Conservation (phyloP, 345 rosid species). For the Bretschneidera sinensis region DNA sequence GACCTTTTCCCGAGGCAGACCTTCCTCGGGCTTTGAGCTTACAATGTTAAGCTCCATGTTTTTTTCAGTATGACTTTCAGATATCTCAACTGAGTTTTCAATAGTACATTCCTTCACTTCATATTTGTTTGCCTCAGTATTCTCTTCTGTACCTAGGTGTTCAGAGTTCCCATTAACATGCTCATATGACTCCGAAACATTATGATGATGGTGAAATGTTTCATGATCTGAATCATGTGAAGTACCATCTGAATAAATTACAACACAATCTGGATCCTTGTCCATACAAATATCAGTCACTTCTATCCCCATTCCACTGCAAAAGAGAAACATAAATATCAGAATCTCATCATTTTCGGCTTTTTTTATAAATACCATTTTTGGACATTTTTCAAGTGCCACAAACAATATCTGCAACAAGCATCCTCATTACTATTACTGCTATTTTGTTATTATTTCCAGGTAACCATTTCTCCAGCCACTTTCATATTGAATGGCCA, state of each 20-base stretch:
- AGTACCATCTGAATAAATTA: slow-evolving; percentile 44
- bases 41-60: slow-evolving; percentile 22
- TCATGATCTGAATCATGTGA: slow-evolving; percentile 39
- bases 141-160: slow-evolving; percentile 43
- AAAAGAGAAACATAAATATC: slow-evolving; percentile 15
- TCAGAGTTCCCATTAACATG: slow-evolving; percentile 41
- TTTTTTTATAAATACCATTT: no score
- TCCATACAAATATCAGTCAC: slow-evolving; percentile 71
- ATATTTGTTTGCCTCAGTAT: slow-evolving; percentile 55
- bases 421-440: background rate
- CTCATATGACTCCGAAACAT: slow-evolving; percentile 38
- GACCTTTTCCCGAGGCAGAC: slow-evolving; percentile 22
- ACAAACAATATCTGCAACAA: slow-evolving; percentile 1
- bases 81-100: slow-evolving; percentile 42
- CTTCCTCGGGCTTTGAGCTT: slow-evolving; percentile 23
- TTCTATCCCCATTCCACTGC: slow-evolving; percentile 49
- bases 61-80: slow-evolving; percentile 27
- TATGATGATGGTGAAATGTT: slow-evolving; percentile 33
- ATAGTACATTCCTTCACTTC: slow-evolving; percentile 81
- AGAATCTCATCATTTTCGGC: background rate
- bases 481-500: no score
- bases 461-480: background rate
- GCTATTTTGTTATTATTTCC: no score
- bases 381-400: background rate
- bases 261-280: slow-evolving; percentile 64